Conservation (phyloP, 108 stramenopile species). For the Conticribra guillardii region DNA sequence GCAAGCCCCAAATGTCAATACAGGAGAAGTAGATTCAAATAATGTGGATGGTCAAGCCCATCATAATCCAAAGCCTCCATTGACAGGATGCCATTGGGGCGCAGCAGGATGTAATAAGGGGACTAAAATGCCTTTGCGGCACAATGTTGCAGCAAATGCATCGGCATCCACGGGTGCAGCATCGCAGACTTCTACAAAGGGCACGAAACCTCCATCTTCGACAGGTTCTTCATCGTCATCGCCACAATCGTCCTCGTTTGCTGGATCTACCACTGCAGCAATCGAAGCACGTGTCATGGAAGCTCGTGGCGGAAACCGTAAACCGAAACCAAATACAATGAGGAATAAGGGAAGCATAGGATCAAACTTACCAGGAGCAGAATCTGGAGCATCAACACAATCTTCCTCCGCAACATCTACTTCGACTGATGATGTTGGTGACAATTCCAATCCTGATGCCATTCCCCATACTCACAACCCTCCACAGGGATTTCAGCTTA, state of each 20-base stretch:
- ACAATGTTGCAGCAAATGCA: conserved; percentile 6
- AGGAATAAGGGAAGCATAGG: background rate
- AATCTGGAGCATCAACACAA: too few relatives aligned
- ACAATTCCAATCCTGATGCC: background rate
- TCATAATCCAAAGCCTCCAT: conserved; percentile 16
- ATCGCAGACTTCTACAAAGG: too few relatives aligned
- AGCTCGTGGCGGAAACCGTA: conserved; percentile 10
- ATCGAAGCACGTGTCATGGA: conserved; percentile 37
- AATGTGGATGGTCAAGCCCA: conserved; percentile 1
- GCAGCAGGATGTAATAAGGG: conserved; percentile 37
- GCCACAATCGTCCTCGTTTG: conserved; percentile 34
- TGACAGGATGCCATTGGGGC: conserved; percentile 43
- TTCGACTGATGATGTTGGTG: background rate
- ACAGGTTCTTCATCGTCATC: too few relatives aligned
- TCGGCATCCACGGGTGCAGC: conserved; percentile 18
- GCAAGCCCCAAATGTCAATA: too few relatives aligned
- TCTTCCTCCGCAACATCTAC: background rate
- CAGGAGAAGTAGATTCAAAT: too few relatives aligned
- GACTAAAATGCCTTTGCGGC: conserved; percentile 3
- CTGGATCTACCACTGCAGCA: conserved; percentile 33
- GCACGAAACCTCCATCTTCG: too few relatives aligned
- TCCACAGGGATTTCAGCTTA: conserved; percentile 43
- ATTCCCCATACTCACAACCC: conserved; percentile 15
- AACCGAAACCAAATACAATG: background rate
- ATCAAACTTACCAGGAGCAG: too few relatives aligned